Evolutionary conservation across 345 rosid species (phyloP), one percentile per base, ranked within the genome.

Genomic region (Sonneratia caseolaris): DNA sequence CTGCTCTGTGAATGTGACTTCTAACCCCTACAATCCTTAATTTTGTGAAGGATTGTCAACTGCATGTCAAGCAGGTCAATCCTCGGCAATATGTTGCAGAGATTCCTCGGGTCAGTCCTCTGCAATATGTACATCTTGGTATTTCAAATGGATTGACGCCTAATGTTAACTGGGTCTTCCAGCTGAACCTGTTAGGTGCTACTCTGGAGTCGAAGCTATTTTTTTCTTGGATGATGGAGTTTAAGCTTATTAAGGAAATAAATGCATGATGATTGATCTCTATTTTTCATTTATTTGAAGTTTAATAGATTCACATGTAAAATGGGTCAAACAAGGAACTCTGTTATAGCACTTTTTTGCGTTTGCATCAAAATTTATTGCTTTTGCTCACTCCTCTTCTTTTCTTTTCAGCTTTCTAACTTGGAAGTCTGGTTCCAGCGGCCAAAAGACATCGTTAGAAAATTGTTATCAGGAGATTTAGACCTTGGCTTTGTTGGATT

Each of bases 371-470:
- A 7, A 5, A 11, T 38, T 64, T 73, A 0, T 71, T 38, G 37
- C 57, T 10, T 71, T 45, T 42, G n/a, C 56, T 69, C 56, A 2
- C 71, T 5, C n/a, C 24, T 42, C 42, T 36, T 43, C 56, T 36
- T 77, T 75, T 49, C 7, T 71, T 35, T 77, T 43, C 77, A 95
- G 99, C 82, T 95, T 43, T 76, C 98, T 68, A 90, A 88, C 73
- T 68, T 93, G 76, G 92, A 90, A 79, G 99, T 95, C 27, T 95
- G 99, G 99, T 89, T 88, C 82, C 99, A 95, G 80, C 88, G 97
- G 69, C 99, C 97, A 70, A 95, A 90, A 76, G 98, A 92, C 72
- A 86, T 95, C 75, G 94, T 95, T n/a, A 80, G 88, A 64, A 92
- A 95, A 79, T 74, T 95, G 80, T 71, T 86, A 32, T 89, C 98